Conservation (phyloP, 352 stramenopile species). For the Phytophthora lateralis region DNA sequence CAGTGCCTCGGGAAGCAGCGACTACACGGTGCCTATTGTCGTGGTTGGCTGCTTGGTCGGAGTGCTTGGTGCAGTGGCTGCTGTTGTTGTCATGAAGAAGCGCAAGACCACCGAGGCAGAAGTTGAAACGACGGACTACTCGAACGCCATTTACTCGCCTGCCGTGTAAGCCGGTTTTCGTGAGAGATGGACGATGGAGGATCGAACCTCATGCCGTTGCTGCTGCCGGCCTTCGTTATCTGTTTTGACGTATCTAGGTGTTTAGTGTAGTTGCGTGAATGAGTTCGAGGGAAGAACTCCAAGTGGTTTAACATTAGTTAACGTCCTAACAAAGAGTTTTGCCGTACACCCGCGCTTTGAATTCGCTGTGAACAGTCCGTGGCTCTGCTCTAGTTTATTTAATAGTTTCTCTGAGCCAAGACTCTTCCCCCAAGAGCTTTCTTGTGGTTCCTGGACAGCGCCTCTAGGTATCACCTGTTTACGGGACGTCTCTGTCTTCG, state of each 20-base stretch:
- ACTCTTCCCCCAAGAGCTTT: neutral
- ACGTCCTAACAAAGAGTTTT: neutral
- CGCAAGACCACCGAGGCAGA: conserved; percentile 29
- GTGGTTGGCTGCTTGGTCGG: conserved; percentile 45
- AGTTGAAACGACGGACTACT: conserved; percentile 36
- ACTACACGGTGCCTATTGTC: conserved; percentile 33
- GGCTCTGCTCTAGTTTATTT: neutral
- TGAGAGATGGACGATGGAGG: conserved; percentile 1
- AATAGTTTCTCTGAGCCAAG: neutral
- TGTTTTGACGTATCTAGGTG: conserved; percentile 15
- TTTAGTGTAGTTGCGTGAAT: conserved; percentile 11
- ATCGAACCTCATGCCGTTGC: conserved; percentile 19
- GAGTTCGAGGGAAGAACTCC: conserved; percentile 13
- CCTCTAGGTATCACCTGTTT: neutral
- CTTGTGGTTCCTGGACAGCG: neutral
- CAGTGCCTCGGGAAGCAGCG: conserved; percentile 11
- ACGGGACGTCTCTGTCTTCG: neutral
- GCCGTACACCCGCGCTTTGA: neutral
- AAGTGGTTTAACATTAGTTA: conserved; percentile 7
- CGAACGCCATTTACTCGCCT: conserved; percentile 40
- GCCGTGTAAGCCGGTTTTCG: conserved; percentile 3
- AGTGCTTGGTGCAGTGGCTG: conserved; percentile 45
- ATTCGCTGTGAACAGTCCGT: neutral
- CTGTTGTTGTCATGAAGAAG: conserved; percentile 47
- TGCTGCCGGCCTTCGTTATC: conserved; percentile 4